Evolutionary conservation across 768 basidiomycete species (phyloP).

Genomic region (Clitopilus passeckerianus): DNA sequence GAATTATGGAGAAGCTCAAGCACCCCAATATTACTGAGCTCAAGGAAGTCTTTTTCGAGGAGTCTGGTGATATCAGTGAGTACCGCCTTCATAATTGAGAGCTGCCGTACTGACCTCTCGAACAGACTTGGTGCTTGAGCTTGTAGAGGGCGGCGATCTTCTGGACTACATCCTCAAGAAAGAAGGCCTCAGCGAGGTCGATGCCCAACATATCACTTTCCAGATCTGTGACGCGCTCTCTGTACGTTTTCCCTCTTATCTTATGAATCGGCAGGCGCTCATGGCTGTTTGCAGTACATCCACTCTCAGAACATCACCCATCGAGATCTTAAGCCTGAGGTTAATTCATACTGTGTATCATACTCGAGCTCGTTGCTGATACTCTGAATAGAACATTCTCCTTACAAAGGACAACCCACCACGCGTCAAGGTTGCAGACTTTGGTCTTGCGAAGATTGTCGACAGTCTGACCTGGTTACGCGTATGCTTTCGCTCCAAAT

Average conservation of each 20-base stretch:
- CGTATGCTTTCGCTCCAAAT: conserved; percentile 32
- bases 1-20: conserved; percentile 68
- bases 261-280: conserved; percentile 1
- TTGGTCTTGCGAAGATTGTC: conserved; percentile 92
- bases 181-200: conserved; percentile 62
- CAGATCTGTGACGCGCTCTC: conserved; percentile 81
- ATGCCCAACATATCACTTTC: conserved; percentile 65
- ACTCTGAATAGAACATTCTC: conserved; percentile 63
- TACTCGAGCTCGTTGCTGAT: conserved; percentile 3
- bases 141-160: conserved; percentile 84
- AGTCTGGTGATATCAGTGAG: conserved; percentile 55
- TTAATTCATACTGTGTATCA: conserved; percentile 18
- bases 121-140: conserved; percentile 78
- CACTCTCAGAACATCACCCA: conserved; percentile 79
- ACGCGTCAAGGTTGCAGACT: conserved; percentile 87
- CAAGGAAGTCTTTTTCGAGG: conserved; percentile 71
- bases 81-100: conserved; percentile 15
- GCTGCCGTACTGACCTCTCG: conserved; percentile 7
- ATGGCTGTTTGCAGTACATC: conserved; percentile 41
- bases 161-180: conserved; percentile 69
- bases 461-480: conserved; percentile 72
- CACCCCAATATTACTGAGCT: conserved; percentile 83
- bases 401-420: conserved; percentile 70
- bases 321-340: conserved; percentile 91
- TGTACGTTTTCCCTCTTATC: conserved; percentile 30